Percentiles rank a stretch among this genome's conserved stretches.
Conservation (phyloP, 331 rosid species). For the Pyrus hybrid region DNA sequence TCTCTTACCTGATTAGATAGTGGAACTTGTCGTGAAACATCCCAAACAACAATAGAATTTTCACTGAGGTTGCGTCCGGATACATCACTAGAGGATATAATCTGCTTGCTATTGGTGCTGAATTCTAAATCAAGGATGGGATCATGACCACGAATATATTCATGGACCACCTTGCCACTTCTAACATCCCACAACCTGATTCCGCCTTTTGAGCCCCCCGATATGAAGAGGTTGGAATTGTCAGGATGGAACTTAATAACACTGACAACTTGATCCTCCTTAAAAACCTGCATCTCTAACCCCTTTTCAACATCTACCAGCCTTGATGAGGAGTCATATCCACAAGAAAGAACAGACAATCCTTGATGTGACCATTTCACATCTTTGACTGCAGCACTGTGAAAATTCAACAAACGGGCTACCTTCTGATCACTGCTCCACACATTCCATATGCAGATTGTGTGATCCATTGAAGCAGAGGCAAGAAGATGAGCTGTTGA, state of each 20-base stretch:
- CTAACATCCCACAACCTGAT: conserved; percentile 76
- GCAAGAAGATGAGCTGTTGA: conserved; percentile 96
- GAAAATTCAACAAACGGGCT: conserved; percentile 43
- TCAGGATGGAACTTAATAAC: conserved; percentile 70
- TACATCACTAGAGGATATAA: conserved; percentile 74
- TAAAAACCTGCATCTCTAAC: conserved; percentile 50
- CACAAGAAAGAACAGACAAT: conserved; percentile 66
- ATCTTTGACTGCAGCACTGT: conserved; percentile 69
- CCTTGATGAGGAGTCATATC: conserved; percentile 73
- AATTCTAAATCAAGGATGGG: conserved; percentile 85
- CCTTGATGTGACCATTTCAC: conserved; percentile 78
- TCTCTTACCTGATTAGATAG: conserved; percentile 74
- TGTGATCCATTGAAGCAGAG: conserved; percentile 89
- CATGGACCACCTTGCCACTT: conserved; percentile 44
- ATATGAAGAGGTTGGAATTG: conserved; percentile 55
- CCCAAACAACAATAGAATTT: conserved; percentile 86
- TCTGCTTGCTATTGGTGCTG: conserved; percentile 47
- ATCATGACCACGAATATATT: conserved; percentile 56
- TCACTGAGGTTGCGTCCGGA: conserved; percentile 64
- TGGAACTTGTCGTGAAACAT: conserved; percentile 66
- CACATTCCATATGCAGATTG: conserved; percentile 69
- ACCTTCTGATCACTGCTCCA: conserved; percentile 80
- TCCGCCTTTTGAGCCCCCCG: conserved; percentile 76
- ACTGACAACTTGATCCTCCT: conserved; percentile 64
- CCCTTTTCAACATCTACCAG: conserved; percentile 79